Evolutionary conservation across 2,329 filamentous ascomycete species (phyloP), one percentile per base, ranked within the genome.

Genomic region (Fusarium keratoplasticum): DNA sequence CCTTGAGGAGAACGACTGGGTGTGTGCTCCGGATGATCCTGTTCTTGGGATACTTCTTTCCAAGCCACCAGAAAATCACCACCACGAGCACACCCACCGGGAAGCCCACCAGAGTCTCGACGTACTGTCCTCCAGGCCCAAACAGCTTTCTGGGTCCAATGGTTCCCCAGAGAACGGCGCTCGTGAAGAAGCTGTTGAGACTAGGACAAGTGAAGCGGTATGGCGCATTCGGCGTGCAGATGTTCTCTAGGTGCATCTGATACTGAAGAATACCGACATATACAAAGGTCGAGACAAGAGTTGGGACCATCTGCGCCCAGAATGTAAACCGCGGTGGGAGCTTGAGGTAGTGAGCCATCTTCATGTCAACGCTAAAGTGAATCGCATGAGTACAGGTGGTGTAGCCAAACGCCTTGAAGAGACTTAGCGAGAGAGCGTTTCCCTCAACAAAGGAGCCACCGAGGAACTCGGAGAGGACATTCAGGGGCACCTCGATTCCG

Each of bases 391-490:
- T 78, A 14, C 79, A 80, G 0, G 82, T 80, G 16, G 83, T 78
- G 66, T 80, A 83, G 42, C 79, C 83, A 36, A 81, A 85, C 1
- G 82, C 79, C 79, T 87, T 87, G 80, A 87, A 86, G 75, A 83
- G 86, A 77, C 83, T 85, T 81, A 86, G 84, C 50, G 82, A 84
- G n/a, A 87, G 73, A 2, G 85, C 83, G 54, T 86, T 86, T 25
- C 85, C 85, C 7, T 82, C 75, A 4, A 83, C 81, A 70, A 82
- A 83, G 5, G 81, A 80, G 5, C 86, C 86, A n/a, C 83, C 85
- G 14, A 87, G 84, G 36, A 87, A 84, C 76, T 87, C 85, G n/a
- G 85, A 84, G 10, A 88, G 70, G 2, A 87, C 85, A 61, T 87
- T 86, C 25, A 86, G 78, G 3, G 81, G 82, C 18, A 84, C 80